Evolutionary conservation across 345 rosid species (phyloP).

Genomic region (Lepidium sativum): DNA sequence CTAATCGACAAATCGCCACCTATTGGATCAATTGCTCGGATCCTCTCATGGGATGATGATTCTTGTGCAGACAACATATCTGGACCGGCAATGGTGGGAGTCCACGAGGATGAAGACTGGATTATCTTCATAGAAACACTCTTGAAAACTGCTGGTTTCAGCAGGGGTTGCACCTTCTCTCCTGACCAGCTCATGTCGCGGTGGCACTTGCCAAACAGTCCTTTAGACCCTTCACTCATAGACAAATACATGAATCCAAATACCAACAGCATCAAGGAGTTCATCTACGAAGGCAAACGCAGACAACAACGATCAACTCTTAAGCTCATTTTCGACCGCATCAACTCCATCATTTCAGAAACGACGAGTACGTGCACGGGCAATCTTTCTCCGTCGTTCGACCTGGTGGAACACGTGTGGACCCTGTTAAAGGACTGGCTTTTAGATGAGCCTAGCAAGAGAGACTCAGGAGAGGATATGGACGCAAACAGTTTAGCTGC

Average conservation of each 20-base stretch:
- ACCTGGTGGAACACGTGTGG: conserved; percentile 56
- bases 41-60: conserved; percentile 50
- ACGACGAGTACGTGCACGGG: conserved; percentile 19
- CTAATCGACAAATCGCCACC: conserved; percentile 82
- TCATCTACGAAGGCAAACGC: conserved; percentile 61
- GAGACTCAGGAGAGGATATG: conserved; percentile 36
- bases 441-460: conserved; percentile 12
- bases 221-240: conserved; percentile 66
- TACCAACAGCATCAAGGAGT: conserved; percentile 26
- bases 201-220: conserved; percentile 65
- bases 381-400: conserved; percentile 6
- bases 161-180: conserved; percentile 30
- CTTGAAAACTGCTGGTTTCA: conserved; percentile 53
- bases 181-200: conserved; percentile 29
- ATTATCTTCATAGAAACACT: conserved; percentile 41
- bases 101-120: conserved; percentile 57
- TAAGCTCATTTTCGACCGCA: conserved; percentile 66
- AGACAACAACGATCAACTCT: conserved; percentile 57
- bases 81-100: conserved; percentile 24
- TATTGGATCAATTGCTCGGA: conserved; percentile 55
- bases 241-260: conserved; percentile 39
- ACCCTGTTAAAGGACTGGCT: conserved; percentile 60
- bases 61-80: conserved; percentile 32
- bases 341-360: conserved; percentile 45
- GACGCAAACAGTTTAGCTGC: conserved; percentile 54